phyloP scores from a whole-genome alignment of 1,284 basidiomycete species.

The Trametes pubescens region DNA sequence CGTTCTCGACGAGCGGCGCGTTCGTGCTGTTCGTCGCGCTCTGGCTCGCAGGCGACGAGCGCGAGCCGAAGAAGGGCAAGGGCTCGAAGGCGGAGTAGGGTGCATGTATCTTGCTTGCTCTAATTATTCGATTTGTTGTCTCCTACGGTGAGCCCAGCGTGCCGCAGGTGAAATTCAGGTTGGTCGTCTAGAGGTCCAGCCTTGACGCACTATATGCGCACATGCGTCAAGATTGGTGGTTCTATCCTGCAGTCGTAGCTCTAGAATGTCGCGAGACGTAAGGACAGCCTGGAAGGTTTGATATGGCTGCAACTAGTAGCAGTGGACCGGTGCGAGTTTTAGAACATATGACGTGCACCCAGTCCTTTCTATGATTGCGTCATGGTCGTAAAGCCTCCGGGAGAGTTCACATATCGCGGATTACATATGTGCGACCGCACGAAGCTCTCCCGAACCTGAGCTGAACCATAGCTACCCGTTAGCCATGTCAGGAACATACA shows the following conservation, averaged over 20 bases:
- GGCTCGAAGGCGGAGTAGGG: slow-evolving; percentile 39
- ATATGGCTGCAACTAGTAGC: no score
- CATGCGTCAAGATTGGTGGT: no score
- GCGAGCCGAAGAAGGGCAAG: slow-evolving; percentile 51
- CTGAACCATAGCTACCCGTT: neutral
- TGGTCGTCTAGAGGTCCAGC: no score
- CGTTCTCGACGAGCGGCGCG: slow-evolving; percentile 84
- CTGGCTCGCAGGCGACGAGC: slow-evolving; percentile 84
- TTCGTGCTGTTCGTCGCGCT: slow-evolving; percentile 87
- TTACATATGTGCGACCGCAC: no score
- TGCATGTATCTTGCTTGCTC: slow-evolving; percentile 18
- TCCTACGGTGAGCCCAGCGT: neutral
- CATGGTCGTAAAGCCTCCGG: slow-evolving; percentile 1
- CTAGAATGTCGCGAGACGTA: no score
- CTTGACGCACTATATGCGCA: no score
- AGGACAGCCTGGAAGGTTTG: no score
- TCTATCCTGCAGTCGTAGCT: no score
- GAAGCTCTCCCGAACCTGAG: no score
- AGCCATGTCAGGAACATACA: slow-evolving; percentile 8
- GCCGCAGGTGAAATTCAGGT: neutral
- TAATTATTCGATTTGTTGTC: slow-evolving; percentile 14
- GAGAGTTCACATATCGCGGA: neutral
- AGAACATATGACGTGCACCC: neutral
- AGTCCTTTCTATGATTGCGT: neutral
- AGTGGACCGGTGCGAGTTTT: neutral